Evolutionary conservation across 345 rosid species (phyloP).

Genomic region (Litchi chinensis): DNA sequence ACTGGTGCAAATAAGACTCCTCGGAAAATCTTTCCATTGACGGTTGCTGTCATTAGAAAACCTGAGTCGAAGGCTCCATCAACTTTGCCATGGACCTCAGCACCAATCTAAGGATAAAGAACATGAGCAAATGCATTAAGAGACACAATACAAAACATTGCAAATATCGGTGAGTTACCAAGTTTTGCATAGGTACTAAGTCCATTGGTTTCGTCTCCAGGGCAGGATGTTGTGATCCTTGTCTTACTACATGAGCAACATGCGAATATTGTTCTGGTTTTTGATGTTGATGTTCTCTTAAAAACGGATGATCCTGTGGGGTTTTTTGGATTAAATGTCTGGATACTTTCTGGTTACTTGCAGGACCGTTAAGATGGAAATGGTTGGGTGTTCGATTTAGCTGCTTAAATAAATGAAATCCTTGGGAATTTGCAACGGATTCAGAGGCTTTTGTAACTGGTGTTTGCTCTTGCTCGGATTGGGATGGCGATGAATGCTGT

Average conservation of each 20-base stretch:
- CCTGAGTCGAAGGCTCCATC: conserved; percentile 79
- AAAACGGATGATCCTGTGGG: conserved; percentile 27
- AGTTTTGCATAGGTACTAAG: conserved; percentile 32
- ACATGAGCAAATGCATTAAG: not conserved
- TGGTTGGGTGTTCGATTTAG: conserved; percentile 32
- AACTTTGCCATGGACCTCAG: conserved; percentile 66
- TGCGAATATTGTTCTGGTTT: conserved; percentile 33
- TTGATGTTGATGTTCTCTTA: conserved; percentile 23
- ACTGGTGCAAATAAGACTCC: conserved; percentile 77
- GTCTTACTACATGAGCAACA: conserved; percentile 25
- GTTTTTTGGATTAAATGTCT: conserved; percentile 25
- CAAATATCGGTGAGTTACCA: conserved; percentile 35
- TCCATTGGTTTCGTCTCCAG: conserved; percentile 32
- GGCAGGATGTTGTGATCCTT: conserved; percentile 29
- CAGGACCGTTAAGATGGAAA: conserved; percentile 26
- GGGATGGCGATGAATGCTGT: conserved; percentile 71
- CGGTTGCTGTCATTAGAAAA: conserved; percentile 61
- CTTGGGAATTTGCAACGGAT: conserved; percentile 32
- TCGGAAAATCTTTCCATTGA: conserved; percentile 64
- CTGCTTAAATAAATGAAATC: conserved; percentile 44
- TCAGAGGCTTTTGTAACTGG: conserved; percentile 32
- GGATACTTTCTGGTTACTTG: conserved; percentile 29
- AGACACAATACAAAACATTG: not conserved
- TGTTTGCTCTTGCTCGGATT: conserved; percentile 66
- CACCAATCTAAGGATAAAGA: conserved; percentile 49